Percentiles rank a stretch among this genome's conserved stretches.
These are phyloP conservation scores for Hericium erinaceus DNA, from an alignment of 768 basidiomycete genomes.

Conservation along the genomic window DNA sequence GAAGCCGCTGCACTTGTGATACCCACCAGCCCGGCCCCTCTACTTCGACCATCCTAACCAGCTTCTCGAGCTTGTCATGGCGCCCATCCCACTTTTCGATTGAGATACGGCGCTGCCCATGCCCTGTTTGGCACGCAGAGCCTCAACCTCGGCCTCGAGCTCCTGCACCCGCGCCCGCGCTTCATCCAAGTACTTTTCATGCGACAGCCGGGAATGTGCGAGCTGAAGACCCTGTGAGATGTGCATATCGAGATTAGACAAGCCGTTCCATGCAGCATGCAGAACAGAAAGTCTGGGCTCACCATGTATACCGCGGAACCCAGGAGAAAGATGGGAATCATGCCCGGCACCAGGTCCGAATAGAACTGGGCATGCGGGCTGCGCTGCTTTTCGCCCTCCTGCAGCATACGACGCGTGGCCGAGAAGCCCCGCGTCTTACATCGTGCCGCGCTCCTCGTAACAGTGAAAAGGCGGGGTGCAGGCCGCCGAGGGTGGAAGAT, in stretches of 20 bases:
- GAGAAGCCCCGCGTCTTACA: neutral
- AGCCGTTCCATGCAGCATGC: neutral
- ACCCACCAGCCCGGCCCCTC: neutral
- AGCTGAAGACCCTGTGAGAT: constrained; percentile 52
- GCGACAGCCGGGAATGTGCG: constrained; percentile 49
- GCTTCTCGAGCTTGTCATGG: neutral
- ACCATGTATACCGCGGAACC: constrained; percentile 77
- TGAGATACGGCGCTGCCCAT: neutral
- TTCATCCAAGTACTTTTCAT: constrained; percentile 64
- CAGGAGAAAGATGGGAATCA: constrained; percentile 70
- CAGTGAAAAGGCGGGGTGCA: neutral
- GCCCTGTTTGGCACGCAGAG: constrained; percentile 15
- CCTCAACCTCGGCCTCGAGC: constrained; percentile 52
- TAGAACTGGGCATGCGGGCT: constrained; percentile 62
- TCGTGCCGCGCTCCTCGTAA: neutral
- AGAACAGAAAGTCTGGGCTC: constrained; percentile 15
- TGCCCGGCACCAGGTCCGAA: constrained; percentile 57
- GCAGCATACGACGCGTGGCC: neutral
- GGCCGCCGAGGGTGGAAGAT: neutral
- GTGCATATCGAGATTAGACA: constrained; percentile 1
- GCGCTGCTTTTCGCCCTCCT: constrained; percentile 16
- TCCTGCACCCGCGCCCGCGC: constrained; percentile 39
- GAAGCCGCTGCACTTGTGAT: neutral
- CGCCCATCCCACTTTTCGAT: neutral
- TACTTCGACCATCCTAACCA: neutral